These are phyloP conservation scores for Colletotrichum spaethianum DNA, from an alignment of 2,329 filamentous ascomycete species.

Conservation along the genomic window DNA sequence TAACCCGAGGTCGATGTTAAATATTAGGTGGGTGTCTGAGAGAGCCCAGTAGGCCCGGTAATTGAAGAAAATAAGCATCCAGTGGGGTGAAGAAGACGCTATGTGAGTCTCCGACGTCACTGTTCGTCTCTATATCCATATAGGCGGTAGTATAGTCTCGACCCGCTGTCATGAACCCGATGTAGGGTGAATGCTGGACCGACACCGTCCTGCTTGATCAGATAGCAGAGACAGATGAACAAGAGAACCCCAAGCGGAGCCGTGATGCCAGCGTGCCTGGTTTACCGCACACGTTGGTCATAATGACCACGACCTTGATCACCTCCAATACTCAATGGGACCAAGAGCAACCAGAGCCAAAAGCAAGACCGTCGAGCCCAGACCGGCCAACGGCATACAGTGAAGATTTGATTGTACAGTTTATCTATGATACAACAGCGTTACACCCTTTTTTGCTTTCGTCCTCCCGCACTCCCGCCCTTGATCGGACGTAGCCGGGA, in stretches of 20 bases:
- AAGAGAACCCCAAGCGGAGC: not conserved
- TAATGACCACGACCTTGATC: too few species aligned
- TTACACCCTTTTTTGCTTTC: conserved; percentile 41
- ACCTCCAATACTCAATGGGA: not conserved
- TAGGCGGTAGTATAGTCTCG: too few species aligned
- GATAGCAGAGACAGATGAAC: not conserved
- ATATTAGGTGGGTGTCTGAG: too few species aligned
- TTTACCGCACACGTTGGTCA: not conserved
- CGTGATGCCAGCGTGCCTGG: too few species aligned
- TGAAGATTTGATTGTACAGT: conserved; percentile 46
- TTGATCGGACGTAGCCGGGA: conserved; percentile 9
- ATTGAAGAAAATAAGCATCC: not conserved
- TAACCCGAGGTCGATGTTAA: too few species aligned
- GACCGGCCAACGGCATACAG: conserved; percentile 16
- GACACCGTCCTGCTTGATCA: not conserved
- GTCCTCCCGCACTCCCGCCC: conserved; percentile 51
- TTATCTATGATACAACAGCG: conserved; percentile 56
- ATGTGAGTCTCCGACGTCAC: not conserved
- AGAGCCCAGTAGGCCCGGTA: too few species aligned
- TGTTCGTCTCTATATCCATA: not conserved
- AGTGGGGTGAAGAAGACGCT: too few species aligned
- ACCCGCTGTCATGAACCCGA: not conserved
- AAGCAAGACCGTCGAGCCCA: not conserved
- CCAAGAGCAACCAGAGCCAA: too few species aligned
- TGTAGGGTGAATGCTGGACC: not conserved